Percentiles rank a stretch among this genome's conserved stretches.
phyloP scores from a whole-genome alignment of 129 eudicot genomes.

The Logfia minima region DNA sequence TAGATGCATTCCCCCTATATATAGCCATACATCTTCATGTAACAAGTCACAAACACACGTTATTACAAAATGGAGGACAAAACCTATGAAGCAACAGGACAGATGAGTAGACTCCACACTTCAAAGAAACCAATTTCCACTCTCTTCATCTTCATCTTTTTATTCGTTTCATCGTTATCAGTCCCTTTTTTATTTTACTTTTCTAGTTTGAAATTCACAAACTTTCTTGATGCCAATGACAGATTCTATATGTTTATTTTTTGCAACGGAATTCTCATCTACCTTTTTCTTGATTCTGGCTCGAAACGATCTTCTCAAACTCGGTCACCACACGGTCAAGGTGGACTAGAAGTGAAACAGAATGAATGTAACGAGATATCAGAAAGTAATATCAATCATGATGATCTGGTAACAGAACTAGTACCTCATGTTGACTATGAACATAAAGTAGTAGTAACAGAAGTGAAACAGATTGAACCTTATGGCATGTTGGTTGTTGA shows the following conservation, averaged over 20 bases:
- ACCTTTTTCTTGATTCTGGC: background rate
- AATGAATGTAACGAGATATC: background rate
- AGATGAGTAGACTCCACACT: constrained; percentile 7
- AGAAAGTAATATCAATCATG: background rate
- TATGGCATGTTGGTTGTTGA: background rate
- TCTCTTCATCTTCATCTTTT: constrained; percentile 10
- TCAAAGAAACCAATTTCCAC: constrained; percentile 1
- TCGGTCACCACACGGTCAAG: background rate
- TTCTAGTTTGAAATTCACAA: background rate
- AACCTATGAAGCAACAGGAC: constrained; percentile 9
- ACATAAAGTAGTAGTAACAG: background rate
- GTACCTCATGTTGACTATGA: background rate
- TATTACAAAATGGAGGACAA: constrained; percentile 15
- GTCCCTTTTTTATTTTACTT: constrained; percentile 5
- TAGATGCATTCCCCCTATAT: background rate
- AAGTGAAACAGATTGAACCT: constrained; percentile 6
- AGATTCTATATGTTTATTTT: constrained; percentile 21
- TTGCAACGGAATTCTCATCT: constrained; percentile 21
- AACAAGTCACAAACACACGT: background rate
- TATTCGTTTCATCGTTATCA: background rate
- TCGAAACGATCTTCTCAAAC: background rate
- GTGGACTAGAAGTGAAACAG: background rate
- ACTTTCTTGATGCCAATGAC: constrained; percentile 14
- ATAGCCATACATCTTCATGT: background rate
- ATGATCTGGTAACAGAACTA: background rate